Percentiles rank a stretch among this genome's conserved stretches.
Conservation (phyloP, 1,139 yeast species). For the Debaryomycetaceae sp. region DNA sequence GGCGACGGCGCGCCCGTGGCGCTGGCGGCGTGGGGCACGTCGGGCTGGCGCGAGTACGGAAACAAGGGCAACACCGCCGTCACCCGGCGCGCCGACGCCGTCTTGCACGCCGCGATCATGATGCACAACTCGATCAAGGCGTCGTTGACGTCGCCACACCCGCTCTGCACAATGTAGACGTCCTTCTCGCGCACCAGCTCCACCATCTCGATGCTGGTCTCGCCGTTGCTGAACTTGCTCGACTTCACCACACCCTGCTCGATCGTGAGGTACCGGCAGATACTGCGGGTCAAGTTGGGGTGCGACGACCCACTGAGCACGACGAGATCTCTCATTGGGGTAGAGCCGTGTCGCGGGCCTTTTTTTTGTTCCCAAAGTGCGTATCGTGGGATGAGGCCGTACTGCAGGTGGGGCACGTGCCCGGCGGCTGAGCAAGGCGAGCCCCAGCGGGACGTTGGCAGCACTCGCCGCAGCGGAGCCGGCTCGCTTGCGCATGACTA, state of each 20-base stretch:
- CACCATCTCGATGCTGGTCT: conserved; percentile 76
- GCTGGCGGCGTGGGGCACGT: conserved; percentile 84
- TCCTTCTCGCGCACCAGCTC: conserved; percentile 92
- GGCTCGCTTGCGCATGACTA: too few relatives aligned
- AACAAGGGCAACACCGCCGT: conserved; percentile 94
- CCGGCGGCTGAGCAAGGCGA: too few relatives aligned
- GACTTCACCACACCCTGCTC: conserved; percentile 56
- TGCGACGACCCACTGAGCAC: conserved; percentile 76
- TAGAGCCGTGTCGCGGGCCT: background rate
- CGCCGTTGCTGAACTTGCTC: conserved; percentile 74
- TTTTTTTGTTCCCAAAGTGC: conserved; percentile 1
- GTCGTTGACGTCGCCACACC: conserved; percentile 90
- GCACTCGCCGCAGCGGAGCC: too few relatives aligned
- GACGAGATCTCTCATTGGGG: conserved; percentile 67
- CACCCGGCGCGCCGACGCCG: conserved; percentile 89
- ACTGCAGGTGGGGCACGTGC: background rate
- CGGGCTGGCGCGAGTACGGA: conserved; percentile 96
- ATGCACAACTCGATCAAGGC: conserved; percentile 83
- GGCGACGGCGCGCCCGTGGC: conserved; percentile 41
- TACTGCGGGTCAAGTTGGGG: conserved; percentile 56
- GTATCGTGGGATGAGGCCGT: too few relatives aligned
- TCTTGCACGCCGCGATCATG: conserved; percentile 90
- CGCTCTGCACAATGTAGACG: conserved; percentile 77
- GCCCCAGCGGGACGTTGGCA: too few relatives aligned
- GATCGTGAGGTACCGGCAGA: conserved; percentile 60